Percentiles rank a stretch among this genome's conserved stretches.
Conservation (phyloP, 352 stramenopile species). For the Phytophthora fragariae region DNA sequence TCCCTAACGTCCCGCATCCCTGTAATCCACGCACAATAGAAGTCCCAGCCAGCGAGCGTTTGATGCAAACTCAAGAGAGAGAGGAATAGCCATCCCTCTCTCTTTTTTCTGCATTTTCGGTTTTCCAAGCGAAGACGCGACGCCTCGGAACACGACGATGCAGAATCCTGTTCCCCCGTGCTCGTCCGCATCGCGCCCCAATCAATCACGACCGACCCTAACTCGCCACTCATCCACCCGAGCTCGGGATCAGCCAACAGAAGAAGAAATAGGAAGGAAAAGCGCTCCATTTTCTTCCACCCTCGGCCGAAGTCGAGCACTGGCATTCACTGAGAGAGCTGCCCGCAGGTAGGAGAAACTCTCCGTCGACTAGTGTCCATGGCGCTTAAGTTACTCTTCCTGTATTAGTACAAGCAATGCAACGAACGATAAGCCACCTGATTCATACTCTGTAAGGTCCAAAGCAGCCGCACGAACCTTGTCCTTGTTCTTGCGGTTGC, state of each 20-base stretch:
- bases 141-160: slow-evolving; percentile 22
- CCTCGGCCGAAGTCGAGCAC: slow-evolving; percentile 11
- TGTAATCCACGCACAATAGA: slow-evolving; percentile 28
- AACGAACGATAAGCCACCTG: background rate
- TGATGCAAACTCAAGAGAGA: slow-evolving; percentile 38
- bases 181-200: slow-evolving; percentile 13
- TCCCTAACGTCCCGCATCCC: slow-evolving; percentile 14
- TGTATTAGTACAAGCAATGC: slow-evolving; percentile 18
- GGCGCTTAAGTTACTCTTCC: slow-evolving; percentile 54
- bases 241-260: slow-evolving; percentile 2
- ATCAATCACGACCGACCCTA: slow-evolving; percentile 42
- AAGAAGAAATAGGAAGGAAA: slow-evolving; percentile 34
- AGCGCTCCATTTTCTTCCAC: slow-evolving; percentile 35
- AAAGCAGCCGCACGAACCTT: slow-evolving; percentile 42
- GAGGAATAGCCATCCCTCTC: slow-evolving; percentile 26
- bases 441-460: background rate
- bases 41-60: slow-evolving; percentile 7
- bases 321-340: slow-evolving; percentile 28
- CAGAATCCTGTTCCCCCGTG: slow-evolving; percentile 15
- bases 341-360: slow-evolving; percentile 21
- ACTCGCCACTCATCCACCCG: slow-evolving; percentile 15
- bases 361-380: slow-evolving; percentile 33
- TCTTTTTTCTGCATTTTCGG: slow-evolving; percentile 37
- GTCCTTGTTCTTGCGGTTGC: slow-evolving; percentile 63
- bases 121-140: slow-evolving; percentile 42